Base-by-base conservation (phyloP, 306 rosid species). In the Vigna angularis region DNA sequence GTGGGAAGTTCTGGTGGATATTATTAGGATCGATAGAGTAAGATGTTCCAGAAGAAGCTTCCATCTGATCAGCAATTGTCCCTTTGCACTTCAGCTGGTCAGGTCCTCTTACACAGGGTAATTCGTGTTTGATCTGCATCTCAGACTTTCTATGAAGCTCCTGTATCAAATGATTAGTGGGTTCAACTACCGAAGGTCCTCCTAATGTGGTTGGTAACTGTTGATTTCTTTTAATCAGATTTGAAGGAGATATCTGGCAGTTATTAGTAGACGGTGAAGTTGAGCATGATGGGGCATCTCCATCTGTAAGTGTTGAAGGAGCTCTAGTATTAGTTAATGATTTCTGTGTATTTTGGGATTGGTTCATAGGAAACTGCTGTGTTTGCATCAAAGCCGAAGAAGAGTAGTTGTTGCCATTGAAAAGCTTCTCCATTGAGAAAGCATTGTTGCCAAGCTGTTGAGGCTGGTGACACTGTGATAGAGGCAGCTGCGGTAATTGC, bases 251-350 rank as follows among this genome's bases (percentile, higher is more conserved):
- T 45, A 85, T 83, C 83, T 87, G 93, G 86, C 90, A 83, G 50
- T 91, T 94, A 76, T 92, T 92, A 38, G 95, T 85, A 74, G 98
- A 92, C 28, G 97, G 98, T 18, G 98, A 92, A 76, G 96, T 92
- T 72, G 96, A 92, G 82, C 98, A 94, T 36, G 98, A 94, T 4
- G 98, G 98, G 55, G 91, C 92, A 66, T 94, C 97, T 55, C 89
- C 96, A 51, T 92, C 98, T 5, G 96, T 88, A 76, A 89, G 83
- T 62, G 85, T 88, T 26, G 98, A 91, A 61, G 89, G 93, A 68
- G 88, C 88, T 86, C 91, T 83, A 66, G 91, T 88, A 80, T 77
- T 82, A 34, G 82, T 75, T 20, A 75, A 86, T 42, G 96, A 87
- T 84, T 94, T 90, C 75, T 86, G 97, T 79, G 88, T 85, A 83